Evolutionary conservation across 1,139 yeast species (phyloP).

Genomic region (Geotrichum cucujoidarum): DNA sequence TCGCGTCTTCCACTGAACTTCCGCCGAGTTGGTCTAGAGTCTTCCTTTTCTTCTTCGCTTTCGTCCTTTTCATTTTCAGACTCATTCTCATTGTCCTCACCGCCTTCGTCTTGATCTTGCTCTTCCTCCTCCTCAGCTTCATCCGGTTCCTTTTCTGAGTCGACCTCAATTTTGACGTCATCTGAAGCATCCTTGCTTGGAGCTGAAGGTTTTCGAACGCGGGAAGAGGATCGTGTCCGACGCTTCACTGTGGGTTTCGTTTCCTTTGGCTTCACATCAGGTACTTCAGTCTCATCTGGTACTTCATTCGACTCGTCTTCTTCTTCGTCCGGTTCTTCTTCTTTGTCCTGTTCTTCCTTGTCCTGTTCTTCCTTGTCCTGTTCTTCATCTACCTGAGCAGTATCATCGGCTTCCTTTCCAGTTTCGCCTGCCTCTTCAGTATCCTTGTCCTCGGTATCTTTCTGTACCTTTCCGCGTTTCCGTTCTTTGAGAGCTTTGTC

Average conservation of each 20-base stretch:
- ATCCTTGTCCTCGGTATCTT: not conserved
- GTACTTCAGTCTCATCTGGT: slow-evolving; percentile 6
- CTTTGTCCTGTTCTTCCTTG: not conserved
- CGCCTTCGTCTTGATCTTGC: slow-evolving; percentile 6
- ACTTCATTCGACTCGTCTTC: not conserved
- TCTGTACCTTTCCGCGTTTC: not conserved
- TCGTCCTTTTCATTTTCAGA: slow-evolving; percentile 6
- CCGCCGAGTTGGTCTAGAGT: not conserved
- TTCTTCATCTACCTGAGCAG: not conserved
- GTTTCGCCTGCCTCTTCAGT: not conserved
- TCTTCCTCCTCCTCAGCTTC: slow-evolving; percentile 4
- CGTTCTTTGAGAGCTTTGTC: not conserved
- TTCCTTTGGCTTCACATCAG: not conserved
- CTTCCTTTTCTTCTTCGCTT: slow-evolving; percentile 2
- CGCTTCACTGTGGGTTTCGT: not conserved
- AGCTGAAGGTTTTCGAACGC: slow-evolving; percentile 6
- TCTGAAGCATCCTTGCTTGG: slow-evolving; percentile 6
- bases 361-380: slow-evolving; percentile 1
- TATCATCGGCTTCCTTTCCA: not conserved
- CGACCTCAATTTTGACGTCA: not conserved
- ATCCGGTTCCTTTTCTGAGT: slow-evolving; percentile 1
- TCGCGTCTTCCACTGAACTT: slow-evolving; percentile 14
- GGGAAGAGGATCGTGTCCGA: slow-evolving; percentile 11
- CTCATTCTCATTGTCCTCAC: too few relatives aligned
- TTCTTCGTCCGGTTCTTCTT: slow-evolving; percentile 5